phyloP scores from a whole-genome alignment of 1,284 basidiomycete genomes.

The Heliocybe sulcata region DNA sequence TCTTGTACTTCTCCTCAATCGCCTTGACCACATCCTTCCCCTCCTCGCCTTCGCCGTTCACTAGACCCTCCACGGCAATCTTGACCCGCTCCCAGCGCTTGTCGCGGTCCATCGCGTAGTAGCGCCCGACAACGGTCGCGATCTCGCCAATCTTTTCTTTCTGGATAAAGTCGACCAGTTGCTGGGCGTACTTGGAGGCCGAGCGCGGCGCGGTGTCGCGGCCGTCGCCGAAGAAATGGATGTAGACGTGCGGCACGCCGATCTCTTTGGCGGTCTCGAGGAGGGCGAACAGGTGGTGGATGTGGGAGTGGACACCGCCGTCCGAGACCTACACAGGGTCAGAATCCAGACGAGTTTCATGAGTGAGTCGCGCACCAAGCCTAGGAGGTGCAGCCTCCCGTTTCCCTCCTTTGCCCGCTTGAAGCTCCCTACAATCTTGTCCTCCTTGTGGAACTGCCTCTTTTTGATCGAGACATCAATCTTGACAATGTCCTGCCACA shows the following conservation, averaged over 20 bases:
- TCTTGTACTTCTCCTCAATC: constrained; percentile 69
- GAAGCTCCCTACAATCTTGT: constrained; percentile 63
- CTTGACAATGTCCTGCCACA: constrained; percentile 93
- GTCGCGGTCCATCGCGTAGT: constrained; percentile 95
- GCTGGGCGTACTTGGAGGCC: constrained; percentile 63
- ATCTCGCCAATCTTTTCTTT: constrained; percentile 70
- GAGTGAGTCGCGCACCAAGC: constrained; percentile 50
- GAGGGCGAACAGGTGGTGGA: constrained; percentile 78
- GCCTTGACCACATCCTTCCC: constrained; percentile 56
- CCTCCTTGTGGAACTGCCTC: constrained; percentile 75
- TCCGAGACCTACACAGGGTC: constrained; percentile 88
- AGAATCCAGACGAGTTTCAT: not conserved
- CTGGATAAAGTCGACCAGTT: constrained; percentile 73
- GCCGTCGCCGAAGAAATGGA: constrained; percentile 89
- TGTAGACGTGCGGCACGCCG: constrained; percentile 76
- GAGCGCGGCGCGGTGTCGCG: constrained; percentile 87
- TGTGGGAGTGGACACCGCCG: constrained; percentile 93
- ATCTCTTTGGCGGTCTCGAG: constrained; percentile 83
- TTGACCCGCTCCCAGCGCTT: constrained; percentile 92
- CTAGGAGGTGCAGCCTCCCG: constrained; percentile 78
- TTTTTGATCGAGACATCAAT: constrained; percentile 91
- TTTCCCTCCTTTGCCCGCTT: constrained; percentile 75
- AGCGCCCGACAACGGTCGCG: constrained; percentile 79
- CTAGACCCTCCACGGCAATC: constrained; percentile 78
- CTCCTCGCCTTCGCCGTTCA: constrained; percentile 68